phyloP scores from a whole-genome alignment of 176 grass and related monocot species.

The Cenchrus fungigraminus region DNA sequence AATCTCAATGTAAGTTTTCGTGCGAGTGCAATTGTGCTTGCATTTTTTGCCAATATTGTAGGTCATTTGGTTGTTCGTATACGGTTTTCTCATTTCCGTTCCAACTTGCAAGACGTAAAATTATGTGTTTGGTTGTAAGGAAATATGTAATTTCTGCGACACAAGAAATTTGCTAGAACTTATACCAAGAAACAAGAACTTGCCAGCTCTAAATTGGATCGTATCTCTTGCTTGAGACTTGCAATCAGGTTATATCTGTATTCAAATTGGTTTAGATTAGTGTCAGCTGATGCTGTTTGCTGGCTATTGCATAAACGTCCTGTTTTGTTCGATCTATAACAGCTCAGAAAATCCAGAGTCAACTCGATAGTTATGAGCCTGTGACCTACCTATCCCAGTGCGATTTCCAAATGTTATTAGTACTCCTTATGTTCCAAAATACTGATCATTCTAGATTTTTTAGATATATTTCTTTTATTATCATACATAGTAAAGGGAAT shows the following conservation, averaged over 20 bases:
- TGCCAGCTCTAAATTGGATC: background rate
- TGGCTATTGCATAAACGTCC: no score
- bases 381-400: no score
- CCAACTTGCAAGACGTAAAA: background rate
- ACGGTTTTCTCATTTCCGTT: background rate
- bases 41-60: background rate
- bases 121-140: background rate
- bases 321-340: no score
- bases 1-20: background rate
- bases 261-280: background rate
- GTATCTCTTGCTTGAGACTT: background rate
- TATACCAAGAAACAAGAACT: background rate
- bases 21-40: slow-evolving; percentile 9
- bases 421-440: no score
- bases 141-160: background rate
- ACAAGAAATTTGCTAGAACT: background rate
- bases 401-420: no score
- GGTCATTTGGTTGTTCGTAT: background rate
- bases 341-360: no score
- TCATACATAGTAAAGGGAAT: no score
- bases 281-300: no score
- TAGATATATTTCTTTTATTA: no score
- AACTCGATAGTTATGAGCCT: no score
- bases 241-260: background rate
- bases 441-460: no score